Percentiles rank a stretch among this genome's conserved stretches.
These are phyloP conservation scores for Cryptococcus wingfieldii DNA, from an alignment of 1,284 basidiomycete species.

Conservation along the genomic window DNA sequence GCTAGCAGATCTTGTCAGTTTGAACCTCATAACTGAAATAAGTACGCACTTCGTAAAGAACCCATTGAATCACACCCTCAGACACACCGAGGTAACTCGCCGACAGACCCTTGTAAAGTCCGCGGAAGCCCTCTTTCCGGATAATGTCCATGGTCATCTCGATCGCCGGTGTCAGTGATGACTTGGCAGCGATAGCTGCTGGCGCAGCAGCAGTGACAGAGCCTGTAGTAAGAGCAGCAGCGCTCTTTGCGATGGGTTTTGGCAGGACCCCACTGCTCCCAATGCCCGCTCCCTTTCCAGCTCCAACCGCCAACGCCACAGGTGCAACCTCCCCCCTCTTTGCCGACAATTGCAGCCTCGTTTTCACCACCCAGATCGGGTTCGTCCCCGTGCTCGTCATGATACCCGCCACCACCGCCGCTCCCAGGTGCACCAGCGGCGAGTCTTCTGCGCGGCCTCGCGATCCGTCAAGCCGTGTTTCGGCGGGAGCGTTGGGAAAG, in stretches of 20 bases:
- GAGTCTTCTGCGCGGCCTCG: conserved; percentile 64
- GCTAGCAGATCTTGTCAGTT: conserved; percentile 15
- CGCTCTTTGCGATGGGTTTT: conserved; percentile 27
- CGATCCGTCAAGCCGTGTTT: conserved; percentile 10
- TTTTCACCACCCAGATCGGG: conserved; percentile 99
- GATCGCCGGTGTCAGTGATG: conserved; percentile 16
- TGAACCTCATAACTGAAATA: neutral
- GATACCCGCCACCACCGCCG: conserved; percentile 79
- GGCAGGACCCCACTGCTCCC: conserved; percentile 15
- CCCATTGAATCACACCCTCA: conserved; percentile 97
- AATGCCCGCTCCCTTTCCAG: conserved; percentile 4
- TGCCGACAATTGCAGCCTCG: conserved; percentile 67
- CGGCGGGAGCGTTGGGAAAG: conserved; percentile 54
- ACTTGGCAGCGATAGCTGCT: conserved; percentile 18
- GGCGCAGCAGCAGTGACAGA: conserved; percentile 10
- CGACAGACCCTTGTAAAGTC: conserved; percentile 91
- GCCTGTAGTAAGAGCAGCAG: conserved; percentile 19
- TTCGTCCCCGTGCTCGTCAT: conserved; percentile 87
- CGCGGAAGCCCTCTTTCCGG: conserved; percentile 73
- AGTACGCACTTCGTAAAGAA: conserved; percentile 69
- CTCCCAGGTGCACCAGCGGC: conserved; percentile 74
- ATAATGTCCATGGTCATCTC: conserved; percentile 67
- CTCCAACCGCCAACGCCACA: conserved; percentile 1
- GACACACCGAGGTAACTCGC: conserved; percentile 95
- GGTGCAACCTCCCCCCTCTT: conserved; percentile 19